Evolutionary conservation across 345 rosid species (phyloP).

Genomic region (Abelmoschus esculentus): DNA sequence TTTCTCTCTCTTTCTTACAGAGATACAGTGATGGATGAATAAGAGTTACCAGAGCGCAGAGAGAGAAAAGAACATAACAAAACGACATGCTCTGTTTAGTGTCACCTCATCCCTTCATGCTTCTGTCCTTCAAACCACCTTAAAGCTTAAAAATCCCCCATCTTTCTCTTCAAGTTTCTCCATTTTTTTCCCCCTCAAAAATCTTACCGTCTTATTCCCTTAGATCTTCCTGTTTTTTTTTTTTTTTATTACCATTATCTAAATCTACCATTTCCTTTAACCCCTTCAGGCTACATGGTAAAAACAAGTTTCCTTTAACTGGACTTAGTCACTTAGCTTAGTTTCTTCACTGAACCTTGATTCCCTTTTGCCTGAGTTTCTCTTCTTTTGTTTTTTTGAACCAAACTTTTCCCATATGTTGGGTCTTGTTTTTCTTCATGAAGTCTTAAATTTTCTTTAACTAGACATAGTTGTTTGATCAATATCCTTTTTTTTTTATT

Average conservation of each 20-base stretch:
- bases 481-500: not conserved
- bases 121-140: conserved; percentile 8
- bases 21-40: no score
- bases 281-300: not conserved
- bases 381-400: not conserved
- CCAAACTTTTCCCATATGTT: not conserved
- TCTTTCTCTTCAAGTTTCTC: not conserved
- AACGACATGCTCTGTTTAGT: not conserved
- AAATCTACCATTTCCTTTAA: conserved; percentile 5
- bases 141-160: not conserved
- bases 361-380: not conserved
- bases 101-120: not conserved
- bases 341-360: conserved; percentile 1
- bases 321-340: not conserved
- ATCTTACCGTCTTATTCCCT: not conserved
- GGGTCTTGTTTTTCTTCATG: not conserved
- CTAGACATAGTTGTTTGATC: not conserved
- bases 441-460: not conserved
- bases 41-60: conserved; percentile 1
- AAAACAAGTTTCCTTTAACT: no score
- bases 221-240: not conserved
- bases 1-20: no score
- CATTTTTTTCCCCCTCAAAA: not conserved
- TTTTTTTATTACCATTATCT: not conserved
- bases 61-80: not conserved